Evolutionary conservation across 768 basidiomycete species (phyloP), one percentile per base, ranked within the genome.

Genomic region (Panaeolus papilionaceus): DNA sequence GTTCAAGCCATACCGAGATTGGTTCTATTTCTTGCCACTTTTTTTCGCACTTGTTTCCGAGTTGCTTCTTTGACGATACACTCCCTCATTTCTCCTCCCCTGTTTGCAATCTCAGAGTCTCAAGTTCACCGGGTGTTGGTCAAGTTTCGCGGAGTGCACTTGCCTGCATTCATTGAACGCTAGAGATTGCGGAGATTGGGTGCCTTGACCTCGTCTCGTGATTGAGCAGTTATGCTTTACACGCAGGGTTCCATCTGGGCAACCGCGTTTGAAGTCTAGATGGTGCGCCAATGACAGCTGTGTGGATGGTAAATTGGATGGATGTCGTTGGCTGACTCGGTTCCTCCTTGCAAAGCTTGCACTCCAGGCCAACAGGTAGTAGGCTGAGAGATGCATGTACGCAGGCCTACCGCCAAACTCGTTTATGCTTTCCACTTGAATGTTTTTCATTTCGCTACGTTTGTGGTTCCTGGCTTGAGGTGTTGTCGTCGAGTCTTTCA

Each of bases 261-360:
- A 23, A 12, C 42, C 6, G 12, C 23, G 26, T 23, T 23, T 26
- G 5, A 16, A 44, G 42, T 51, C 20, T 51, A 7, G 18, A 18
- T 51, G 47, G 47, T 6, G n/a, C 23, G 23, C 14, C 20, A 23
- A 18, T 51, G 47, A 47, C 45, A 47, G 45, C 18, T 26, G 20
- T 51, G 47, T 51, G 20, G 20, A 47, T 47, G 45, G 45, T 40
- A 14, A 14, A 5, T 40, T 40, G 39, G 39, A 20, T 47, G 20
- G 45, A 47, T 47, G 45, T 47, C 18, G 45, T 47, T 47, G 45
- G 20, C n/a, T 47, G 18, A 47, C 45, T 51, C 49, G 49, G 49
- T 9, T 23, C 8, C 9, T 51, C 26, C 26, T 7, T 2, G 2
- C 26, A 9, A 51, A 10, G 11, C 9, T 40, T 10, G 9, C 39